phyloP scores from a whole-genome alignment of 805 yeast species.

The Wickerhamomyces queroliae region DNA sequence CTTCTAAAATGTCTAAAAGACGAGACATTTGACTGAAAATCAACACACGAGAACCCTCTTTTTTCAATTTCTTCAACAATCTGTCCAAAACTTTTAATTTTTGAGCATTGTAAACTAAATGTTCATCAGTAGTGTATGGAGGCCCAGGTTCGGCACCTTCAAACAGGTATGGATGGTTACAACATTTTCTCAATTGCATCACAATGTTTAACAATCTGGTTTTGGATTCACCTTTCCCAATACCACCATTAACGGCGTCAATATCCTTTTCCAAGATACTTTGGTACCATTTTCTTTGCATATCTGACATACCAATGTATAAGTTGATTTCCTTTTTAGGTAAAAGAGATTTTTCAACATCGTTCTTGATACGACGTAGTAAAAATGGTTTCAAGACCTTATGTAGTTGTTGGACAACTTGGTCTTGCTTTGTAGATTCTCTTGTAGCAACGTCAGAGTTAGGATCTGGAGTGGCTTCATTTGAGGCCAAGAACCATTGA shows the following conservation, averaged over 20 bases:
- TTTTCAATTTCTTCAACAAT: slow-evolving; percentile 51
- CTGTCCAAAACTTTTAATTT: slow-evolving; percentile 70
- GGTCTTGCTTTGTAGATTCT: slow-evolving; percentile 32
- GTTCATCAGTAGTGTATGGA: slow-evolving; percentile 82
- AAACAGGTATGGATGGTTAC: slow-evolving; percentile 79
- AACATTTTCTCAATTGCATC: slow-evolving; percentile 81
- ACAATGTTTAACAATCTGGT: slow-evolving; percentile 74
- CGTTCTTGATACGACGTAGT: slow-evolving; percentile 70
- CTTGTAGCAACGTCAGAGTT: slow-evolving; percentile 32
- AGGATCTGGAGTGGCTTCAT: slow-evolving; percentile 22
- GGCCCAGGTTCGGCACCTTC: slow-evolving; percentile 93
- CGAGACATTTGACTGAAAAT: slow-evolving; percentile 84
- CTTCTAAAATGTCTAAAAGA: slow-evolving; percentile 75
- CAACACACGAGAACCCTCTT: slow-evolving; percentile 71
- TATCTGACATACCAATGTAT: slow-evolving; percentile 69
- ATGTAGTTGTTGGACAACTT: slow-evolving; percentile 62
- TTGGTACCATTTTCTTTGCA: slow-evolving; percentile 77
- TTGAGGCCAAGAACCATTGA: slow-evolving; percentile 52
- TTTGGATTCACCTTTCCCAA: slow-evolving; percentile 68
- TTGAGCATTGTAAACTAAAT: slow-evolving; percentile 65
- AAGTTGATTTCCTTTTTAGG: slow-evolving; percentile 74
- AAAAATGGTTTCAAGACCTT: slow-evolving; percentile 73
- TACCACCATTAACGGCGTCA: slow-evolving; percentile 82
- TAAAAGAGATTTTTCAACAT: slow-evolving; percentile 72
- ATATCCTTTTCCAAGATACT: slow-evolving; percentile 72